Conservation (phyloP, 192 early-diverging fungal genomes). For the Coemansia sp. region DNA sequence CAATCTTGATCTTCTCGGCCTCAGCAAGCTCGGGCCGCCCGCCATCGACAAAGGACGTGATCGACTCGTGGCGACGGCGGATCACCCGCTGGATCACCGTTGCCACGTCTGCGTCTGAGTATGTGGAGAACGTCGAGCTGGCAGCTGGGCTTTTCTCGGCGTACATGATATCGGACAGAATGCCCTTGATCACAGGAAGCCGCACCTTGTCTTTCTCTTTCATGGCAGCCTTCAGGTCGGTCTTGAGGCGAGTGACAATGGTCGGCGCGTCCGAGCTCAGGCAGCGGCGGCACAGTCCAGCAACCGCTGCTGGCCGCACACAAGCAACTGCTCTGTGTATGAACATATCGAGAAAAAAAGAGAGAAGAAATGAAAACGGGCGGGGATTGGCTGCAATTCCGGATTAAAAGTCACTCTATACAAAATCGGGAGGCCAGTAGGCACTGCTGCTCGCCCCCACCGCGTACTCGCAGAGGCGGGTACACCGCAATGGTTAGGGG, state of each 20-base stretch:
- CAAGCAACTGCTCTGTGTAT: too few species aligned
- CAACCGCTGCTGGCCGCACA: background rate
- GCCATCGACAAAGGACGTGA: slow-evolving; percentile 60
- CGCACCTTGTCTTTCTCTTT: slow-evolving; percentile 64
- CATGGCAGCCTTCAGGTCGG: slow-evolving; percentile 80
- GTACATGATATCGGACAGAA: slow-evolving; percentile 78
- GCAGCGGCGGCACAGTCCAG: slow-evolving; percentile 4
- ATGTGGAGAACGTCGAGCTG: slow-evolving; percentile 28
- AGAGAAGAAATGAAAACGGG: background rate
- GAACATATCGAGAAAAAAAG: background rate
- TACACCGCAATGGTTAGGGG: slow-evolving; percentile 18
- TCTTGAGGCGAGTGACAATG: slow-evolving; percentile 58
- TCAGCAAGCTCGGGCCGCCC: slow-evolving; percentile 73
- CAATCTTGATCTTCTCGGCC: slow-evolving; percentile 66
- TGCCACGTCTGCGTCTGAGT: slow-evolving; percentile 61
- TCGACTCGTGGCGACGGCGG: slow-evolving; percentile 79
- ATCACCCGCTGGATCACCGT: slow-evolving; percentile 74
- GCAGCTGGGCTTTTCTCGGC: slow-evolving; percentile 61
- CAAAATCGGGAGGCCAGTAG: slow-evolving; percentile 33
- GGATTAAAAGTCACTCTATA: background rate
- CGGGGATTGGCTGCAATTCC: too few species aligned
- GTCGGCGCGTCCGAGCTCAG: slow-evolving; percentile 9
- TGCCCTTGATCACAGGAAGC: slow-evolving; percentile 64
- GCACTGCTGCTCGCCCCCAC: slow-evolving; percentile 15
- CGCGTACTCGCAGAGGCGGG: slow-evolving; percentile 29